Evolutionary conservation across 108 stramenopile genomes (phyloP), one percentile per base, ranked within the genome.

Genomic region (Conticribra guillardii): DNA sequence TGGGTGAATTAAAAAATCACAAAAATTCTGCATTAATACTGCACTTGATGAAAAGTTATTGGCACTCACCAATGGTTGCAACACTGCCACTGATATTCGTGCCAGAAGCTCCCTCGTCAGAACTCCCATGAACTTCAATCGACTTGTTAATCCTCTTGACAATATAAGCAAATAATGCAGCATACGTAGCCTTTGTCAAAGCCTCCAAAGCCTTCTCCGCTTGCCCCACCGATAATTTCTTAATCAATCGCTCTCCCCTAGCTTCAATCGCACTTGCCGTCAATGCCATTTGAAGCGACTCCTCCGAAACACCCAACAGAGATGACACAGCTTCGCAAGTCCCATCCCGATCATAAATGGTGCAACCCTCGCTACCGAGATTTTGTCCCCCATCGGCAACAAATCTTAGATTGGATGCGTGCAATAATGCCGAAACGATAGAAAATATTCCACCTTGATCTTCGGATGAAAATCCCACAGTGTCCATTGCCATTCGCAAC

Each of bases 121-220:
- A 18, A 41, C 71, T 74, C 23, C 59, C 71, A 45, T 51, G 69
- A 4, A 85, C 82, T 57, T 78, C 72, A 49, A 97, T 96, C 53
- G 89, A 91, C 34, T 80, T 75, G 81, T 99, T 99, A 67, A 99
- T 85, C 54, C 82, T 80, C 28, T 64, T 27, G 33, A 99, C 98
- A 62, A 99, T 82, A 52, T 85, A 88, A 24, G 82, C 79, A 74
- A 99, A 99, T 16, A 99, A 71, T 5, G 89, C 86, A 14, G 87
- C 90, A 72, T 98, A 98, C 0, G 94, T 78, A 15, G 96, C 89
- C 81, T 98, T 99, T 55, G 88, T 85, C 3, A 98, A 78, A 22
- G 98, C 99, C 64, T 98, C 97, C 29, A 96, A 67, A 0, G 87
- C 89, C 67, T 95, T 94, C 8, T 41, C 72, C 18, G 88, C 87